Percentiles rank a stretch among this genome's conserved stretches.
phyloP scores from a whole-genome alignment of 768 basidiomycete species.

The Leucocoprinus birnbaumii region DNA sequence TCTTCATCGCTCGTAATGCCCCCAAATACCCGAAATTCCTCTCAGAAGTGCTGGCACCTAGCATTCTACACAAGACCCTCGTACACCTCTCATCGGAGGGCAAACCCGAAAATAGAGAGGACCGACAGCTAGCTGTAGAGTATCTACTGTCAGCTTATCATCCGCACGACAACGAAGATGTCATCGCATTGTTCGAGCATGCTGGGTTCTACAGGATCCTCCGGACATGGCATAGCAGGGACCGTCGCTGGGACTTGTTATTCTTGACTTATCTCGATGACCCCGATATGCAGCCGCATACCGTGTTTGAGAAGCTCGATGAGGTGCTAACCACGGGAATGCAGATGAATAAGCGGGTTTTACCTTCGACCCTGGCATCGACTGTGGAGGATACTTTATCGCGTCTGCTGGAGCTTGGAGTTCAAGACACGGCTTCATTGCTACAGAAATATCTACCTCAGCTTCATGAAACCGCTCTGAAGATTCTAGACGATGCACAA shows the following conservation, averaged over 20 bases:
- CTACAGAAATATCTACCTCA: conserved; percentile 67
- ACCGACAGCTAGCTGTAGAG: conserved; percentile 93
- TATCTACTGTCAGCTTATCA: conserved; percentile 90
- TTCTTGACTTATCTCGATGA: conserved; percentile 77
- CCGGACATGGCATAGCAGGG: conserved; percentile 74
- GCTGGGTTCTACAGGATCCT: conserved; percentile 94
- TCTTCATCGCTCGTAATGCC: conserved; percentile 94
- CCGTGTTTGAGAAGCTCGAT: conserved; percentile 66
- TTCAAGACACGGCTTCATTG: conserved; percentile 68
- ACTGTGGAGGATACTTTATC: conserved; percentile 61
- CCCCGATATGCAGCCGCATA: conserved; percentile 51
- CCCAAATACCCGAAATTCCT: conserved; percentile 95
- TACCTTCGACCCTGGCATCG: conserved; percentile 54
- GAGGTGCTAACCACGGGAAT: conserved; percentile 52
- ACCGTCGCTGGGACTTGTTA: conserved; percentile 72
- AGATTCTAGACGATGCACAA: conserved; percentile 35
- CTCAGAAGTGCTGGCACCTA: conserved; percentile 50
- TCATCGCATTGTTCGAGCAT: conserved; percentile 66
- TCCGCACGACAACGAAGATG: conserved; percentile 70
- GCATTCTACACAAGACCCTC: conserved; percentile 71
- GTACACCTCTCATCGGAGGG: conserved; percentile 72
- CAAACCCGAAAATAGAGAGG: conserved; percentile 81
- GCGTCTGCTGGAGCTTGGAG: conserved; percentile 55
- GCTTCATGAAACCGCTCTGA: conserved; percentile 64
- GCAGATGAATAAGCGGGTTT: conserved; percentile 41